Conservation (phyloP, 2,329 filamentous ascomycete genomes). For the Didymella keratinophila region DNA sequence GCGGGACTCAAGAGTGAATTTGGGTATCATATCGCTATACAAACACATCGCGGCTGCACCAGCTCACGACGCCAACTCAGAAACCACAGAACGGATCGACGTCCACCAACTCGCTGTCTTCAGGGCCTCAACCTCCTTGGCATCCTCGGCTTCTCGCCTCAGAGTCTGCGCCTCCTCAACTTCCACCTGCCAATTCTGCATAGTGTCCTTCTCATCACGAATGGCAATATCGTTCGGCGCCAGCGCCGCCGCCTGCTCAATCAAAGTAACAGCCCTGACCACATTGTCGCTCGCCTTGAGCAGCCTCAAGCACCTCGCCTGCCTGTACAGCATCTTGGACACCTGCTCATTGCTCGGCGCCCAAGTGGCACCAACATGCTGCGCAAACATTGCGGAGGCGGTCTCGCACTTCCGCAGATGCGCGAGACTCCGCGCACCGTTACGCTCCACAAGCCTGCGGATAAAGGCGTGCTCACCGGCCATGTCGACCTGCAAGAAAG, state of each 20-base stretch:
- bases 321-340: slow-evolving; percentile 37
- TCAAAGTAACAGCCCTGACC: slow-evolving; percentile 25
- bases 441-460: slow-evolving; percentile 18
- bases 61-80: slow-evolving; percentile 20
- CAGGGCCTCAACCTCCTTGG: background rate
- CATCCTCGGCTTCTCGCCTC: slow-evolving; percentile 7
- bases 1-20: background rate
- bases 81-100: slow-evolving; percentile 10
- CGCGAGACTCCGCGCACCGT: slow-evolving; percentile 24
- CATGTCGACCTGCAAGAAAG: slow-evolving; percentile 39
- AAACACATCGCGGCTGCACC: slow-evolving; percentile 9
- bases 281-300: slow-evolving; percentile 21
- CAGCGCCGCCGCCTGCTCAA: slow-evolving; percentile 31
- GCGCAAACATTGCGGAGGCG: slow-evolving; percentile 33
- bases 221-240: slow-evolving; percentile 31
- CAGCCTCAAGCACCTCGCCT: slow-evolving; percentile 33
- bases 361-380: slow-evolving; percentile 37
- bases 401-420: slow-evolving; percentile 35
- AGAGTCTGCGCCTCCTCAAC: slow-evolving; percentile 12
- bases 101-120: slow-evolving; percentile 12
- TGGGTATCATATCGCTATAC: slow-evolving; percentile 17
- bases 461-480: slow-evolving; percentile 11
- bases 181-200: slow-evolving; percentile 29
- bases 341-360: slow-evolving; percentile 32
- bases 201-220: slow-evolving; percentile 30